phyloP scores from a whole-genome alignment of 2,329 filamentous ascomycete species.

The Verticillium klebahnii region DNA sequence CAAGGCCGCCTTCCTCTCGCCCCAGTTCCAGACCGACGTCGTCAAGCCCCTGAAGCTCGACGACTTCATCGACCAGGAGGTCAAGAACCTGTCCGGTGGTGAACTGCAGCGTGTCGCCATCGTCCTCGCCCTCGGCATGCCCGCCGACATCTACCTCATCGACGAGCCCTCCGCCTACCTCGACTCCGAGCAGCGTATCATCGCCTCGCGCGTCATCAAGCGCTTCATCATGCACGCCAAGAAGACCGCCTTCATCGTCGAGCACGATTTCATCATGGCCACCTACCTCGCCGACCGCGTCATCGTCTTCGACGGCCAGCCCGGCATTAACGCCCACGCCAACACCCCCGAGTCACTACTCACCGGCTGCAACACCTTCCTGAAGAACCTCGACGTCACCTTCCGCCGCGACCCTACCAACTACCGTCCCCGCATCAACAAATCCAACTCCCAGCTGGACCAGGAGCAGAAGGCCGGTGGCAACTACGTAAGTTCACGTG shows the following conservation, averaged over 20 bases:
- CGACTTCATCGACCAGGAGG: slow-evolving; percentile 99
- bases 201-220: slow-evolving; percentile 96
- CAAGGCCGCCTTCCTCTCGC: slow-evolving; percentile 90
- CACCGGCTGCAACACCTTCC: slow-evolving; percentile 92
- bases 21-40: slow-evolving; percentile 98
- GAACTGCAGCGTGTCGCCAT: slow-evolving; percentile 99
- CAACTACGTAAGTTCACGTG: slow-evolving; percentile 68
- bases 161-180: slow-evolving; percentile 97
- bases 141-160: slow-evolving; percentile 97
- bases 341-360: slow-evolving; percentile 88
- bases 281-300: slow-evolving; percentile 79
- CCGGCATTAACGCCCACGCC: slow-evolving; percentile 81
- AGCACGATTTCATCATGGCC: slow-evolving; percentile 99
- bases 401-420: slow-evolving; percentile 98
- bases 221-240: slow-evolving; percentile 99
- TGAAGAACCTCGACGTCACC: slow-evolving; percentile 95
- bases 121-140: slow-evolving; percentile 89
- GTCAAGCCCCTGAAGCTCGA: slow-evolving; percentile 99
- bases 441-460: slow-evolving; percentile 89
- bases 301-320: slow-evolving; percentile 96
- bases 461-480: slow-evolving; percentile 93
- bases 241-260: slow-evolving; percentile 98
- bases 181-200: slow-evolving; percentile 98
- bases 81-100: slow-evolving; percentile 98
- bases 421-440: slow-evolving; percentile 97